Evolutionary conservation across 139 green algal genomes (phyloP).

Genomic region (Penium margaritaceum): DNA sequence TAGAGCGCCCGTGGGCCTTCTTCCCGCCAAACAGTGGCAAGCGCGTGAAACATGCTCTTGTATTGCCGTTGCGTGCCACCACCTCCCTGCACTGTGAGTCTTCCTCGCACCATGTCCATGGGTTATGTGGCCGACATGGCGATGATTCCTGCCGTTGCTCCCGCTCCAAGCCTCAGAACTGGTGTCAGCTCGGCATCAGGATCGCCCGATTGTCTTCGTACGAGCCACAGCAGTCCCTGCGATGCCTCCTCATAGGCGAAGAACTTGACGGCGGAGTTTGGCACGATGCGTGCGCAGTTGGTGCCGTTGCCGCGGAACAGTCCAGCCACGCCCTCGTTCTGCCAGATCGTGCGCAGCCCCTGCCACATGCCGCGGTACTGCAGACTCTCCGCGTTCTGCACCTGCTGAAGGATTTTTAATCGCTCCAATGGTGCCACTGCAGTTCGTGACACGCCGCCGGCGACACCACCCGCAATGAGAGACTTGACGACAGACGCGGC

Average conservation of each 20-base stretch:
- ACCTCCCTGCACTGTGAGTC: constrained; percentile 73
- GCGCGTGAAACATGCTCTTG: constrained; percentile 80
- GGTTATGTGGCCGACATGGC: constrained; percentile 92
- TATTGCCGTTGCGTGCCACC: constrained; percentile 55
- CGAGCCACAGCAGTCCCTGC: constrained; percentile 52
- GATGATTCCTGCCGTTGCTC: constrained; percentile 83
- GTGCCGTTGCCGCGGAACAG: constrained; percentile 95
- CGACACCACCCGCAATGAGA: too few species aligned
- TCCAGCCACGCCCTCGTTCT: constrained; percentile 72
- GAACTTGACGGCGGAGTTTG: constrained; percentile 97
- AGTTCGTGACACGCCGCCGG: too few species aligned
- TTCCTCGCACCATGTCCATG: constrained; percentile 91
- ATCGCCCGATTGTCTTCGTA: too few species aligned
- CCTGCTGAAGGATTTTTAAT: too few species aligned
- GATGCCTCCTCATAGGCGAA: constrained; percentile 81
- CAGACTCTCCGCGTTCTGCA: constrained; percentile 70
- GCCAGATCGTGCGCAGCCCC: constrained; percentile 64
- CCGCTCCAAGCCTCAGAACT: constrained; percentile 70
- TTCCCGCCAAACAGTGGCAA: constrained; percentile 66
- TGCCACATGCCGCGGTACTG: constrained; percentile 75
- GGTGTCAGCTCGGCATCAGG: constrained; percentile 77
- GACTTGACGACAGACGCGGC: too few species aligned
- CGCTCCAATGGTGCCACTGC: too few species aligned
- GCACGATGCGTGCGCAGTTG: constrained; percentile 95
- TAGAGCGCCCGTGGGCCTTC: constrained; percentile 89